A percentile compares a stretch with the other conserved stretches of the same genome.
phyloP scores from a whole-genome alignment of 2,329 filamentous ascomycete genomes.

The Byssothecium circinans region DNA sequence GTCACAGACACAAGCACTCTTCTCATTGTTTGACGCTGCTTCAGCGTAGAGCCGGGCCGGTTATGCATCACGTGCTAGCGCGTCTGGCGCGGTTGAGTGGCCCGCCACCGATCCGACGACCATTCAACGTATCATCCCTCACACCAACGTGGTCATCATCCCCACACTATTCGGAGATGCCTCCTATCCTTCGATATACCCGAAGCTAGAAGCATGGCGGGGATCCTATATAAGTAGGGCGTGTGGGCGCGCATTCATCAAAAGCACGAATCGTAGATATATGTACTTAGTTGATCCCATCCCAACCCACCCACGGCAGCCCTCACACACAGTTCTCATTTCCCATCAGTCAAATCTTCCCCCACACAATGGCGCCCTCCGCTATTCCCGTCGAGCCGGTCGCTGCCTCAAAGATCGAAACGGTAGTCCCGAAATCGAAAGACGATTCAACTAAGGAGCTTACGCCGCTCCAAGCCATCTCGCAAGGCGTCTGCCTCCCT shows the following conservation, averaged over 20 bases:
- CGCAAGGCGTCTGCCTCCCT: constrained; percentile 50
- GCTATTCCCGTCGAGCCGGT: constrained; percentile 19
- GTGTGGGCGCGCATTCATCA: too few relatives aligned
- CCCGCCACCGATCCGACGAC: not conserved
- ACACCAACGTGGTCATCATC: not conserved
- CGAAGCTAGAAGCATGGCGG: not conserved
- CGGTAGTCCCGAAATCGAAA: constrained; percentile 21
- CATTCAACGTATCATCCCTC: not conserved
- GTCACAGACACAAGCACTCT: too few relatives aligned
- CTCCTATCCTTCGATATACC: not conserved
- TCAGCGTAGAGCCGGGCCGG: not conserved
- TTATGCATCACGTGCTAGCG: not conserved
- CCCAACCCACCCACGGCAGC: not conserved
- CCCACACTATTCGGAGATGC: not conserved
- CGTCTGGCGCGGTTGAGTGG: too few relatives aligned
- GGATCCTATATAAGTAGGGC: not conserved
- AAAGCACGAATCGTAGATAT: too few relatives aligned
- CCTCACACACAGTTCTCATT: too few relatives aligned
- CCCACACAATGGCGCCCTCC: constrained; percentile 35
- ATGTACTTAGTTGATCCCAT: not conserved
- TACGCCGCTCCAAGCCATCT: constrained; percentile 47
- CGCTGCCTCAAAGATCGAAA: constrained; percentile 16
- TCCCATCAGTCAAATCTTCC: not conserved
- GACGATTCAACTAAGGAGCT: constrained; percentile 27
- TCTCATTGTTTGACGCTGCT: too few relatives aligned